A percentile compares a stretch with the other conserved stretches of the same genome.
These are phyloP conservation scores for Crithidia expoeki DNA, from an alignment of 208 protist genomes.

Conservation along the genomic window DNA sequence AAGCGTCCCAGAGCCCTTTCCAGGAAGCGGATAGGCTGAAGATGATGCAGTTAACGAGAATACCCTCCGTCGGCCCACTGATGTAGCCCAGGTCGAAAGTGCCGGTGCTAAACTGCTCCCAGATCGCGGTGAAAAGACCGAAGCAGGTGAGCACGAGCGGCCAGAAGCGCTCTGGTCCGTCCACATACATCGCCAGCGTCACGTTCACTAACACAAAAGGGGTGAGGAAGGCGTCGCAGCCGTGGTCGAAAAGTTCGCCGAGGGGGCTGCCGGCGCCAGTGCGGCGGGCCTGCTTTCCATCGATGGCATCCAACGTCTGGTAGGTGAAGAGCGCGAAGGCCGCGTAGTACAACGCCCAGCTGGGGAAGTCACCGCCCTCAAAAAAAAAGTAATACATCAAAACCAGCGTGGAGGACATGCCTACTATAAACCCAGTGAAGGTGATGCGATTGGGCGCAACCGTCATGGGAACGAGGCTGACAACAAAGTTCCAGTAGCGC, in stretches of 20 bases:
- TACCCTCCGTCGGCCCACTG: conserved; percentile 90
- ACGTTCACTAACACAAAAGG: conserved; percentile 78
- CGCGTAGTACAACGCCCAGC: conserved; percentile 88
- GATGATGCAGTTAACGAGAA: conserved; percentile 63
- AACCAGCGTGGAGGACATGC: conserved; percentile 67
- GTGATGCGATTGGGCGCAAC: conserved; percentile 90
- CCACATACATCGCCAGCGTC: conserved; percentile 45
- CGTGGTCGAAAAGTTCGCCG: conserved; percentile 97
- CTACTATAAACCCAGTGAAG: conserved; percentile 79
- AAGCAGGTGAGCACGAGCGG: conserved; percentile 56
- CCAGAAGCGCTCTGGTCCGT: conserved; percentile 49
- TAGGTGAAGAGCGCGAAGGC: conserved; percentile 79
- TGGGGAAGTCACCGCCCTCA: conserved; percentile 63
- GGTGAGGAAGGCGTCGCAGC: conserved; percentile 91
- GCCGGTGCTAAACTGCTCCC: conserved; percentile 92
- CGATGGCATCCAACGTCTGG: conserved; percentile 95
- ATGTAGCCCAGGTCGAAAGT: conserved; percentile 90
- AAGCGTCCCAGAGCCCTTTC: conserved; percentile 53
- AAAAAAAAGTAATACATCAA: conserved; percentile 68
- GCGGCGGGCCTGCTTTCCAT: conserved; percentile 95
- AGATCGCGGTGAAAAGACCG: conserved; percentile 78
- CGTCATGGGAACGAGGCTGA: conserved; percentile 86
- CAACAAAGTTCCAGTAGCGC: conserved; percentile 88
- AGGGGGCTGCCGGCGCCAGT: conserved; percentile 91
- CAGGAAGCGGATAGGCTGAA: conserved; percentile 64